Evolutionary conservation across 768 basidiomycete species (phyloP), one percentile per base, ranked within the genome.

Genomic region (Strobilomyces confusus): DNA sequence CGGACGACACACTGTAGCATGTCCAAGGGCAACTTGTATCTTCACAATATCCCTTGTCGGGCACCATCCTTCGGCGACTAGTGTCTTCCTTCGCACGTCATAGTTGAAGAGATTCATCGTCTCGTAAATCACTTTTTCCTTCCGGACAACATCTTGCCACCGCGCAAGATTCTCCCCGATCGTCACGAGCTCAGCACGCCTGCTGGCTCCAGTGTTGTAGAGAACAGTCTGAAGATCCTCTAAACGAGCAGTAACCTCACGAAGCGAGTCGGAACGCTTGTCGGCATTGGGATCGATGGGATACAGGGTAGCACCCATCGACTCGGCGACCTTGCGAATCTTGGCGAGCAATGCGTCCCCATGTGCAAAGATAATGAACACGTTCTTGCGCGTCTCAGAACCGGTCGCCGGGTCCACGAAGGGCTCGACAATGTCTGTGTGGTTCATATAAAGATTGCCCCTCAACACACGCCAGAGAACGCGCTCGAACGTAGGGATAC

Each of bases 361-460:
- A 61, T 99, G 95, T 0, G 97, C 97, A 63, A 99, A 99, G 67
- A 99, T 98, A 74, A 99, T 95, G 76, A 99, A 99, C 37, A 98
- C 97, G 63, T 98, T 94, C 81, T 98, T 99, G 75, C 89, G 83
- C 20, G 89, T 89, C 74, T 95, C 90, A 19, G 73, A 75, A 33
- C 87, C 88, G 0, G 90, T 90, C 20, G 77, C 79, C 14, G 94
- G 89, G 66, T 98, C 92, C 52, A 92, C 78, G 63, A 98, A 97
- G 7, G 92, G 89, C 60, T 95, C 92, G 36, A 81, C 79, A 61
- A 99, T 98, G 71, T 98, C 95, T 49, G 87, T 91, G 71, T 93
- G 88, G 73, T 98, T 99, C 95, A 99, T 98, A 76, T 95, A 99
- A 20, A 99, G 77, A 69, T 99, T 98, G 46, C 97, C 97, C 54